These are phyloP conservation scores for Dictyostelium capitatum DNA, from an alignment of 78 protist species.

Conservation along the genomic window DNA sequence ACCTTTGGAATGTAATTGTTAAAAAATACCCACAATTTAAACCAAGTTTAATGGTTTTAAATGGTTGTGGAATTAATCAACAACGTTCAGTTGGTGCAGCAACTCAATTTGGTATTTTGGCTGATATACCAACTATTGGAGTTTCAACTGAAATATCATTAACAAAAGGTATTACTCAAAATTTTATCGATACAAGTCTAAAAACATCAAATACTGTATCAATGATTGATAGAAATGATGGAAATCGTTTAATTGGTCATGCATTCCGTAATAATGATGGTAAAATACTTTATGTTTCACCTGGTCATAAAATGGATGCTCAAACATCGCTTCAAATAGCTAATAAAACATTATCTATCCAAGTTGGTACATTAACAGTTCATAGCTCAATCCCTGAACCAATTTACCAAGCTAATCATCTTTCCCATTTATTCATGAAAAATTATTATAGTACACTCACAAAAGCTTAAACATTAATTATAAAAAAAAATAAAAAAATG, in stretches of 20 bases:
- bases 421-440: constrained; percentile 54
- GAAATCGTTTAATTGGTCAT: not conserved
- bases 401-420: constrained; percentile 71
- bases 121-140: constrained; percentile 87
- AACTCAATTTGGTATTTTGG: constrained; percentile 80
- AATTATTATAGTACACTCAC: not conserved
- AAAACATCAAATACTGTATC: not conserved
- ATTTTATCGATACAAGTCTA: not conserved
- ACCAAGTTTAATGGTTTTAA: constrained; percentile 84
- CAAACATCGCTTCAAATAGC: constrained; percentile 45
- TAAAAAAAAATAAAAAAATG: too few relatives aligned
- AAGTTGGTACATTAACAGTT: not conserved
- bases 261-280: not conserved
- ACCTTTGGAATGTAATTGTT: constrained; percentile 24
- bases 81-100: constrained; percentile 83
- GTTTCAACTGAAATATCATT: constrained; percentile 77
- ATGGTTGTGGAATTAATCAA: constrained; percentile 90
- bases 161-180: constrained; percentile 53
- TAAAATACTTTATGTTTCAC: constrained; percentile 85
- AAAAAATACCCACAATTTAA: constrained; percentile 52
- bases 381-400: constrained; percentile 80
- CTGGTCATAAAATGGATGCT: constrained; percentile 83
- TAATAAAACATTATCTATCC: not conserved
- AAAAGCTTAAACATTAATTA: too few relatives aligned
- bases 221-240: not conserved